A percentile compares a stretch with the other conserved stretches of the same genome.
Evolutionary conservation across 2,329 filamentous ascomycete species (phyloP).

Genomic region (Fusarium duplospermum): DNA sequence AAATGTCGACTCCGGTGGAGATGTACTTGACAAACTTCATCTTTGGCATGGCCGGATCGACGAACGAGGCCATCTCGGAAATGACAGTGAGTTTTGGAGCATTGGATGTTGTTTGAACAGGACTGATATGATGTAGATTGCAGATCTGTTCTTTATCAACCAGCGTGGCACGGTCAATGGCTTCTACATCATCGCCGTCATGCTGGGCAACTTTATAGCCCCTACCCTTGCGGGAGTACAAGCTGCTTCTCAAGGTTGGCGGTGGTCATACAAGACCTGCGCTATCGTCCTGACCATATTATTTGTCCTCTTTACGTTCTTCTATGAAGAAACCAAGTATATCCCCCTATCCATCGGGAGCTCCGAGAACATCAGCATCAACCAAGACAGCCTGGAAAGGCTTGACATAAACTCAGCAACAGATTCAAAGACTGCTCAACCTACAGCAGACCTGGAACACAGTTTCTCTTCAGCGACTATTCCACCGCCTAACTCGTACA

Average conservation of each 20-base stretch:
- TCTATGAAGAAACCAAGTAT: conserved; percentile 42
- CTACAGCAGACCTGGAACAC: background rate
- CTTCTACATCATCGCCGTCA: conserved; percentile 42
- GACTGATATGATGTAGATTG: conserved; percentile 23
- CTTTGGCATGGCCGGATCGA: conserved; percentile 49
- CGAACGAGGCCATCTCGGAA: conserved; percentile 50
- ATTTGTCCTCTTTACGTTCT: conserved; percentile 27
- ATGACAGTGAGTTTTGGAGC: conserved; percentile 42
- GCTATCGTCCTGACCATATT: conserved; percentile 26
- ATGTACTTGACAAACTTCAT: conserved; percentile 25
- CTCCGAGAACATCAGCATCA: background rate
- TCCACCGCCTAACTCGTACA: background rate
- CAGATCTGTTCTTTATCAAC: conserved; percentile 46
- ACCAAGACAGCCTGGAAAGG: background rate
- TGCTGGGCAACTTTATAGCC: conserved; percentile 39
- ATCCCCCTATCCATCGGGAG: conserved; percentile 14
- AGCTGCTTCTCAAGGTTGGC: conserved; percentile 23
- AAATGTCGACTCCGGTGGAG: background rate
- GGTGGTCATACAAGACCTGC: conserved; percentile 26
- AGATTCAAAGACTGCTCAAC: background rate
- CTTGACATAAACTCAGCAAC: background rate
- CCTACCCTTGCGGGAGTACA: conserved; percentile 22
- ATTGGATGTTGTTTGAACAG: background rate
- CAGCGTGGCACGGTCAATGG: conserved; percentile 43
- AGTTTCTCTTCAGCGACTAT: background rate